Evolutionary conservation across 306 rosid genomes (phyloP).

Genomic region (Quercus mongolica): DNA sequence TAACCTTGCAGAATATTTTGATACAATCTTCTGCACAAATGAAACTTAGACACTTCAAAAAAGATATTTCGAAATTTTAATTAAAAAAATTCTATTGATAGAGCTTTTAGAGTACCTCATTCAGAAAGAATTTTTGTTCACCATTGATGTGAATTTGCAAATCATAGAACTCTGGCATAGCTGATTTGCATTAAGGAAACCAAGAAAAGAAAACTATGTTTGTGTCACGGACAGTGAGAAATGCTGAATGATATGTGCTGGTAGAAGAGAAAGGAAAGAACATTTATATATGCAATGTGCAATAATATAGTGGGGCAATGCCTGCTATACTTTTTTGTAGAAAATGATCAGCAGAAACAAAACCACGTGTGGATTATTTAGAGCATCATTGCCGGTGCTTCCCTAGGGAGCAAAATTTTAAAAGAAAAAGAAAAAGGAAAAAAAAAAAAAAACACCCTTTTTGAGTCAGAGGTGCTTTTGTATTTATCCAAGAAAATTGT

Average conservation of each 20-base stretch:
- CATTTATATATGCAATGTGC: not conserved
- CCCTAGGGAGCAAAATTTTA: not conserved
- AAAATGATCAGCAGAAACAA: not conserved
- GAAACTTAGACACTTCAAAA: not conserved
- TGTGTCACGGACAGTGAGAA: not conserved
- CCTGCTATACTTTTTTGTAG: not conserved
- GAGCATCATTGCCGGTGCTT: not conserved
- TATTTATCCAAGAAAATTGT: not conserved
- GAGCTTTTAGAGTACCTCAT: conserved; percentile 37
- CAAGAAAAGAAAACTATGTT: conserved; percentile 11
- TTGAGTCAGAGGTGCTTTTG: conserved; percentile 8
- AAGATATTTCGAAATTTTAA: not conserved
- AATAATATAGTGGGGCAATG: too few relatives aligned
- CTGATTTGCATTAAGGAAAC: conserved; percentile 28
- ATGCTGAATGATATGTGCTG: not conserved
- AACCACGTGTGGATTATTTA: not conserved
- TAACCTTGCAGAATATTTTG: conserved; percentile 44
- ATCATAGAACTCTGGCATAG: conserved; percentile 45
- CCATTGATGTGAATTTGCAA: conserved; percentile 54
- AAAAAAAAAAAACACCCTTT: not conserved
- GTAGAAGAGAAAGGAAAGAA: not conserved
- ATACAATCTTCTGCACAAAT: conserved; percentile 45
- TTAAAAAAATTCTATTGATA: not conserved
- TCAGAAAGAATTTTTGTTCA: conserved; percentile 49
- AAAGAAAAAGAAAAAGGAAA: too few relatives aligned